Conservation (phyloP, 2,329 filamentous ascomycete genomes). For the Penicillium expansum region DNA sequence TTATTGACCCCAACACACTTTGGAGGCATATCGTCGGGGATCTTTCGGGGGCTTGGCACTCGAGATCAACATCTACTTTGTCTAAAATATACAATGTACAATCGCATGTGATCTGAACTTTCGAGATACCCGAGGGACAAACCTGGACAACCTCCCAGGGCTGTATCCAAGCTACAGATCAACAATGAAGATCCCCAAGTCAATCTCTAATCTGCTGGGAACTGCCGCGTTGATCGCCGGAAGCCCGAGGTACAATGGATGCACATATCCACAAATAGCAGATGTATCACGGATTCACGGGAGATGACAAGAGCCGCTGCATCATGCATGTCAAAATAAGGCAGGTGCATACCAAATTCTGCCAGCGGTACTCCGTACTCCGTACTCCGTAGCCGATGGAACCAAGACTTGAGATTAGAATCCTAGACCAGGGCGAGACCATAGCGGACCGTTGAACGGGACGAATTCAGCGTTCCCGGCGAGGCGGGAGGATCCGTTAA, state of each 20-base stretch:
- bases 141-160: background rate
- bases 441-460: slow-evolving; percentile 17
- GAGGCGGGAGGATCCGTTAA: slow-evolving; percentile 19
- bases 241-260: background rate
- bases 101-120: background rate
- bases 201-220: slow-evolving; percentile 4
- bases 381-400: background rate
- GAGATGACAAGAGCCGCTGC: background rate
- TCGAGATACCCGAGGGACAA: background rate
- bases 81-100: background rate
- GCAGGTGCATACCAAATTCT: background rate
- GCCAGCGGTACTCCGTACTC: background rate
- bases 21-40: background rate
- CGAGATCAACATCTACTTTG: background rate
- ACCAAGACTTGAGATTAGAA: background rate
- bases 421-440: slow-evolving; percentile 8
- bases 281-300: background rate
- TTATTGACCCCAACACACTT: background rate
- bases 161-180: background rate
- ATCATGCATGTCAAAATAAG: background rate
- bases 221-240: slow-evolving; percentile 13
- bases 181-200: background rate
- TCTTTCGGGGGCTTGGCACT: background rate
- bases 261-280: background rate
- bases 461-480: slow-evolving; percentile 6